Base-by-base conservation (phyloP, 2,329 filamentous ascomycete species). In the Albifimbria verrucaria region DNA sequence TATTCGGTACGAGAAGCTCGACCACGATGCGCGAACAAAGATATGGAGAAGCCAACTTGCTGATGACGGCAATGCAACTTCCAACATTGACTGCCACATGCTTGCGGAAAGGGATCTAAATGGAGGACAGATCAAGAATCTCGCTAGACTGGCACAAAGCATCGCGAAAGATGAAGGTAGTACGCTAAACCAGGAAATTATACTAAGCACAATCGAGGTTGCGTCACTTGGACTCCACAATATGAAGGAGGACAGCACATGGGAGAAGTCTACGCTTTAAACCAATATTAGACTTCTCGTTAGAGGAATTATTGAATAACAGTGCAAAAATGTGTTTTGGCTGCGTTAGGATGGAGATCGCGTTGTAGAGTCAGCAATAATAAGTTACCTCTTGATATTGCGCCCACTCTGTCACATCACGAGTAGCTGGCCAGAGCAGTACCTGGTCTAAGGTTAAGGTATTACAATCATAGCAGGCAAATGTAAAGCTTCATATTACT, bases 1-100 rank as follows among this genome's bases (percentile, higher is more conserved):
- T 0, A 58, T 76, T 1, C 65, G 70, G 32, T 74, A 72, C 51
- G 57, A 57, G 9, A 50, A 59, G 1, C 62, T 69, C 1, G 58
- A 63, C 22, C 25, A 52, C 7, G 44, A 47, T 1, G 59, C 62
- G 0, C 57, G 64, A 0, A 15, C 12, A 2, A 45, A 56, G 26
- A 54, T 69, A 21, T 70, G 65, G 65, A 47, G 42, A 21, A 54
- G n/a, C 39, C 4, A 52, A 57, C 21, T 50, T n/a, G 0, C 32
- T 45, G 1, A 23, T 55, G 1, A 53, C 57, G 1, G 18, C 26
- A 3, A 22, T 32, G 24, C 18, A 48, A 10, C 32, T 57, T 44
- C 42, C 7, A 15, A 21, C 6, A 22, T 21, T 24, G 42, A 44
- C 7, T 44, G 22, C 22, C 6, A 15, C 42, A 20, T 22, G 6